Percentiles rank a stretch among this genome's conserved stretches.
Conservation (phyloP, 345 rosid species). For the Syzygium aqueum region DNA sequence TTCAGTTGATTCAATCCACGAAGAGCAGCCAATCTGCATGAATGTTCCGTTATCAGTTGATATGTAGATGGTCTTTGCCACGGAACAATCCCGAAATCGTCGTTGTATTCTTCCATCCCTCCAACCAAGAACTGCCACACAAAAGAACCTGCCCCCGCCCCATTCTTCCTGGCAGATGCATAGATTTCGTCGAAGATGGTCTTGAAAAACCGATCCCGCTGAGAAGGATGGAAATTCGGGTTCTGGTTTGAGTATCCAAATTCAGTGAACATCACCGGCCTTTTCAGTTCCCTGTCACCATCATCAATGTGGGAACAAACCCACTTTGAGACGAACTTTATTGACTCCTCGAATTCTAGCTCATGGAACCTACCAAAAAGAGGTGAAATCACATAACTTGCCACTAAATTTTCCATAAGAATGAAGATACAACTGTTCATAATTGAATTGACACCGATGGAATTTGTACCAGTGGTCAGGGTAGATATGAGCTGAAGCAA, state of each 20-base stretch:
- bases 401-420: background rate
- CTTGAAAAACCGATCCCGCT: conserved; percentile 49
- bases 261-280: conserved; percentile 83
- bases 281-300: conserved; percentile 63
- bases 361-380: conserved; percentile 50
- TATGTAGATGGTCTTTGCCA: conserved; percentile 61
- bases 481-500: conserved; percentile 89
- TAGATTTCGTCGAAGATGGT: conserved; percentile 44
- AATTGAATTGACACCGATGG: background rate
- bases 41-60: conserved; percentile 43
- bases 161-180: conserved; percentile 58
- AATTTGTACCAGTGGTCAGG: conserved; percentile 83
- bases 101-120: conserved; percentile 83
- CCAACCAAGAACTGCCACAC: conserved; percentile 71
- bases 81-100: conserved; percentile 77
- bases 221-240: conserved; percentile 54
- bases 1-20: conserved; percentile 20
- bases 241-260: conserved; percentile 72
- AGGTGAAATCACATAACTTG: background rate
- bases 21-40: conserved; percentile 60
- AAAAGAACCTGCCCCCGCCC: conserved; percentile 80
- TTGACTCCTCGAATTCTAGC: conserved; percentile 52
- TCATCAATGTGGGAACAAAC: conserved; percentile 85
- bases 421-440: background rate
- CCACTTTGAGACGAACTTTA: conserved; percentile 67